A percentile compares a stretch with the other conserved stretches of the same genome.
Evolutionary conservation across 2,329 filamentous ascomycete species (phyloP).

Genomic region (Ophiostoma novo-ulmi): DNA sequence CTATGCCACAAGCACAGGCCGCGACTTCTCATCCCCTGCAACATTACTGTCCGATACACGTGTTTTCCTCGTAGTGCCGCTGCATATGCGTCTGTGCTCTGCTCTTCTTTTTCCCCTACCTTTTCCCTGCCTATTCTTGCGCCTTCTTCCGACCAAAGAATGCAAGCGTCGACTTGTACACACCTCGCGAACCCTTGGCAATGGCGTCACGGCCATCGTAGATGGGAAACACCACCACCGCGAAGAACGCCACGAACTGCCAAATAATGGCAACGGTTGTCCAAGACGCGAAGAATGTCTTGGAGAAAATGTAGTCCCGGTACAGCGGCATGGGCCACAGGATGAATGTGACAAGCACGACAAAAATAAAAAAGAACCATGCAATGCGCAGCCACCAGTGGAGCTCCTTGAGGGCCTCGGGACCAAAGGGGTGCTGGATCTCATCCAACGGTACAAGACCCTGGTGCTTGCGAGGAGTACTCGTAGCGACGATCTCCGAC

Average conservation of each 20-base stretch:
- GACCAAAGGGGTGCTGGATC: conserved; percentile 32
- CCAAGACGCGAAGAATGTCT: conserved; percentile 44
- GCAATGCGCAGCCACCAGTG: conserved; percentile 22
- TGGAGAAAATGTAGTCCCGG: conserved; percentile 45
- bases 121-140: background rate
- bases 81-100: background rate
- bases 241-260: conserved; percentile 44
- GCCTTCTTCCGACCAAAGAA: background rate
- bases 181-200: conserved; percentile 15
- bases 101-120: background rate
- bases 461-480: background rate
- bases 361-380: conserved; percentile 19
- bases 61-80: background rate
- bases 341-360: conserved; percentile 42
- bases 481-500: background rate
- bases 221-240: conserved; percentile 44
- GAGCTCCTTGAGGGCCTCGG: conserved; percentile 19
- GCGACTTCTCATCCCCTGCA: background rate
- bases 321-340: conserved; percentile 48
- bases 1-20: no score
- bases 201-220: conserved; percentile 38
- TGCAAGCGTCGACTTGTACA: conserved; percentile 8
- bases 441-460: conserved; percentile 36
- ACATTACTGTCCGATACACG: background rate
- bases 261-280: conserved; percentile 42